Conservation (phyloP, 176 grass and related monocot genomes). For the Chrysopogon serrulatus region DNA sequence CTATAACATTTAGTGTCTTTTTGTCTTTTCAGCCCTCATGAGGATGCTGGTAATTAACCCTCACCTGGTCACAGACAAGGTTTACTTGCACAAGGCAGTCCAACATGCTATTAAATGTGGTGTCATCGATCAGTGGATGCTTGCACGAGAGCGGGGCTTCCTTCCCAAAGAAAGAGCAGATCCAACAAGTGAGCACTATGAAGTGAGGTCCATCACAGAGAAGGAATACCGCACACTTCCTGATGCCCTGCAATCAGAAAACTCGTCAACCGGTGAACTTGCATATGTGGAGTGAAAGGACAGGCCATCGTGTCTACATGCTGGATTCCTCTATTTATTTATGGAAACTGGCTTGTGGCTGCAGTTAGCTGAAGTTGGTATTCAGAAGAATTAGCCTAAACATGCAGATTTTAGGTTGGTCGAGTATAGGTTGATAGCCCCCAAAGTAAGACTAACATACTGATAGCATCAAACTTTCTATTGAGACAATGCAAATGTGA, state of each 20-base stretch:
- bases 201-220: constrained; percentile 44
- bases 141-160: constrained; percentile 48
- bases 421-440: constrained; percentile 1
- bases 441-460: constrained; percentile 17
- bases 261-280: background rate
- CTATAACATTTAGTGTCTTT: background rate
- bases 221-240: constrained; percentile 56
- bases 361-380: background rate
- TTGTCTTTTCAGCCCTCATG: constrained; percentile 61
- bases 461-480: background rate
- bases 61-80: constrained; percentile 52
- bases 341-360: background rate
- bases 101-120: constrained; percentile 69
- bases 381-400: constrained; percentile 22
- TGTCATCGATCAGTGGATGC: constrained; percentile 67
- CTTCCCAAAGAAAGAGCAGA: constrained; percentile 38
- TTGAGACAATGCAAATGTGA: background rate
- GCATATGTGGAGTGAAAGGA: constrained; percentile 26
- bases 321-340: background rate
- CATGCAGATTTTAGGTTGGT: constrained; percentile 24
- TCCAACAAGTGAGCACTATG: constrained; percentile 7
- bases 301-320: background rate
- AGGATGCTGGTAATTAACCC: constrained; percentile 60
- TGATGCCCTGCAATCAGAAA: background rate
- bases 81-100: constrained; percentile 51